Evolutionary conservation across 202 grass and related monocot genomes (phyloP).

Genomic region (Digitaria exilis): DNA sequence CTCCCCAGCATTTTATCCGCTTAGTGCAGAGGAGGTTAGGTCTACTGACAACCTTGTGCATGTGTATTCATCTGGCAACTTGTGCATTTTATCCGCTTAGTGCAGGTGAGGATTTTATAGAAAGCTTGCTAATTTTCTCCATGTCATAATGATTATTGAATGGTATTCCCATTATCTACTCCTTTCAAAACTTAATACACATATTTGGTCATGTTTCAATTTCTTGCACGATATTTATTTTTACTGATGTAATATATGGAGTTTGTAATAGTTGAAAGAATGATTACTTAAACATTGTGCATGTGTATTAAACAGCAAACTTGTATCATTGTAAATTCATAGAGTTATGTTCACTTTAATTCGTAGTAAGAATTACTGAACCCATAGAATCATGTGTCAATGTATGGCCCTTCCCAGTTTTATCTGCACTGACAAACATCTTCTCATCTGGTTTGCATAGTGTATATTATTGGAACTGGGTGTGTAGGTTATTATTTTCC

Average conservation of each 20-base stretch:
- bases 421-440: neutral
- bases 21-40: slow-evolving; percentile 77
- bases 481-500: slow-evolving; percentile 13
- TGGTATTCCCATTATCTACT: neutral
- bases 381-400: neutral
- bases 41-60: too few relatives aligned
- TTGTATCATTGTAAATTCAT: neutral
- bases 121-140: neutral
- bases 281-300: neutral
- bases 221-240: neutral
- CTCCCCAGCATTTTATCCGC: slow-evolving; percentile 82
- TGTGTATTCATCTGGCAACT: too few relatives aligned
- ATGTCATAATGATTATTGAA: neutral
- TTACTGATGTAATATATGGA: neutral
- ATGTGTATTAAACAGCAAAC: neutral
- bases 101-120: slow-evolving; percentile 65
- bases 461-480: neutral
- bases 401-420: neutral
- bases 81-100: slow-evolving; percentile 69
- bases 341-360: neutral
- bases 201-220: neutral
- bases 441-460: neutral
- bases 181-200: neutral
- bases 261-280: neutral
- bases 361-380: neutral